A percentile compares a stretch with the other conserved stretches of the same genome.
phyloP scores from a whole-genome alignment of 2,329 filamentous ascomycete genomes.

The Macrophomina pseudophaseolina region DNA sequence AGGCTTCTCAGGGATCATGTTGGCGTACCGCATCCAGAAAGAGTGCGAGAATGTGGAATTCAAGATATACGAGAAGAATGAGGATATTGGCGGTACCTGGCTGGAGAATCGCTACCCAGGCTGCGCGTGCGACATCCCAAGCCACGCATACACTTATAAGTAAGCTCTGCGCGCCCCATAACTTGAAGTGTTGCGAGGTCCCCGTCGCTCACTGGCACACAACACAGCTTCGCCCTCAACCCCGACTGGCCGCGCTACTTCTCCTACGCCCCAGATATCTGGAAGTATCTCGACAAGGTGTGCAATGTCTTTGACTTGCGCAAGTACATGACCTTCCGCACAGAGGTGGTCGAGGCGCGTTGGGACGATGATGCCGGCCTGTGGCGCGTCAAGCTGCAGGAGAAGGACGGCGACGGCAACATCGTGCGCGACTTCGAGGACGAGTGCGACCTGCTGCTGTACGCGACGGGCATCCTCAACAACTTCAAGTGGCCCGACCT shows the following conservation, averaged over 20 bases:
- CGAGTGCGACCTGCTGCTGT: conserved; percentile 50
- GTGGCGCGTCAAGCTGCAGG: conserved; percentile 56
- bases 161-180: neutral
- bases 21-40: conserved; percentile 56
- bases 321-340: conserved; percentile 60
- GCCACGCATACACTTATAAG: conserved; percentile 51
- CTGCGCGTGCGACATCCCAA: conserved; percentile 53
- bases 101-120: conserved; percentile 50
- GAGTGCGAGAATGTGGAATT: conserved; percentile 51
- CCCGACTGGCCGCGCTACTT: conserved; percentile 56
- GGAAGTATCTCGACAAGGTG: conserved; percentile 56
- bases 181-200: no score
- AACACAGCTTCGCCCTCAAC: conserved; percentile 47
- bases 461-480: conserved; percentile 52
- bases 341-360: conserved; percentile 52
- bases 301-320: conserved; percentile 55
- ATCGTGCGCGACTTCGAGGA: conserved; percentile 48
- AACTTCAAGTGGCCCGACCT: conserved; percentile 47
- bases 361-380: conserved; percentile 57
- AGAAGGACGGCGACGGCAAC: conserved; percentile 42
- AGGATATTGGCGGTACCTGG: conserved; percentile 53
- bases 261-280: conserved; percentile 53
- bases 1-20: conserved; percentile 54
- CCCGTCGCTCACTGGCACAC: neutral
- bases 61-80: conserved; percentile 56